Percentiles rank a stretch among this genome's conserved stretches.
Evolutionary conservation across 176 grass and related monocot genomes (phyloP).

Genomic region (Avena sativa): DNA sequence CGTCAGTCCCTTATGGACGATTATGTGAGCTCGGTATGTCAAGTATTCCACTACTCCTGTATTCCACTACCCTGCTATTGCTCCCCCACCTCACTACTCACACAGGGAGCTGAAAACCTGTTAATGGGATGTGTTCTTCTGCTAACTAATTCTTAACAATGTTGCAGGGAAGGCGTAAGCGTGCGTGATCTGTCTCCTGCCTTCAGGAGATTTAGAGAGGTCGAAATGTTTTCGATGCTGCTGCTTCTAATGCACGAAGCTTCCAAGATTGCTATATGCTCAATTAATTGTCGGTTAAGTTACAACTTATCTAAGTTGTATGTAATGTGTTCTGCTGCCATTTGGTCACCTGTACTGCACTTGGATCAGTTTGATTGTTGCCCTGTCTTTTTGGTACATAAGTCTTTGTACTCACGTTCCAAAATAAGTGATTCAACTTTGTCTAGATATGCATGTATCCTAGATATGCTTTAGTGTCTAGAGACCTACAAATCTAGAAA

Average conservation of each 20-base stretch:
- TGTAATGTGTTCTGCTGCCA: background rate
- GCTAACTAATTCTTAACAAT: conserved; percentile 33
- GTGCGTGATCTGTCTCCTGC: conserved; percentile 15
- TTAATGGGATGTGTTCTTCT: background rate
- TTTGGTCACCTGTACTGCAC: background rate
- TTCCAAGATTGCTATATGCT: conserved; percentile 9
- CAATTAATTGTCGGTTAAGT: conserved; percentile 27
- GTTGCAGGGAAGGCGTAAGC: conserved; percentile 54
- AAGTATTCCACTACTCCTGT: background rate
- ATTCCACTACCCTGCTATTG: background rate
- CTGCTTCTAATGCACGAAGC: background rate
- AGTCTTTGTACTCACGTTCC: no score
- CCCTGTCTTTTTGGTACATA: background rate
- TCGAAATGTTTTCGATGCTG: background rate
- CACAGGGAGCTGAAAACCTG: background rate
- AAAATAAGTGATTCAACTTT: no score
- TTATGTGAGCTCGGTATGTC: conserved; percentile 67
- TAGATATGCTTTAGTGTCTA: no score
- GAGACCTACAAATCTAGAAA: no score
- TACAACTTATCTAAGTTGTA: background rate
- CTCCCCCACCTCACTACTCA: no score
- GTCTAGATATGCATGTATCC: no score
- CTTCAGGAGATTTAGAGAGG: background rate
- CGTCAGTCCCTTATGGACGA: conserved; percentile 89
- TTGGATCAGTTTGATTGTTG: background rate